Base-by-base conservation (phyloP, 2,329 filamentous ascomycete species). In the Hypomyces perniciosus region DNA sequence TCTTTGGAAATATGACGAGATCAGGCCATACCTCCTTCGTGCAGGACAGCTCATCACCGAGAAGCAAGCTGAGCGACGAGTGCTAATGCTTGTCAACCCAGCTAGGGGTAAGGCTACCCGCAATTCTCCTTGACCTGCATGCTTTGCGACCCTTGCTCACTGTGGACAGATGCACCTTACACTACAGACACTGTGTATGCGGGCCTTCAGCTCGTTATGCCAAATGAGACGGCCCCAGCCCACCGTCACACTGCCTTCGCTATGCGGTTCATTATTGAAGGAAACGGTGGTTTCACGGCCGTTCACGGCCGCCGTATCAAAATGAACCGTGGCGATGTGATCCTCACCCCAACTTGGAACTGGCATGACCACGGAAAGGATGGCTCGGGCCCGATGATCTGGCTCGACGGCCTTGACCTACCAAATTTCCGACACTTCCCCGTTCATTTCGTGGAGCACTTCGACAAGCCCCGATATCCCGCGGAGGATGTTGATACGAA, bases 301-400 rank as follows among this genome's bases (percentile, higher is more conserved):
- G 75, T 82, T 0, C 75, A 80, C 45, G 78, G 79, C 5, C 64
- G 69, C 39, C 72, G 76, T 48, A 76, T 83, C 55, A 63, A 67
- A 2, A 76, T 83, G 61, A 59, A 68, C 20, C 68, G 72, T 2
- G 78, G 78, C 7, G 79, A 82, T 54, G 75, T 82, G 1, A 76
- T 82, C 10, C 62, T 81, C 1, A 83, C 79, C 0, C 79, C 78
- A 0, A 74, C 71, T 0, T 82, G 79, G 79, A 75, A 80, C 58
- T 82, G 76, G 71, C 79, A 81, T 53, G 79, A 82, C 53, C 79
- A 83, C 51, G 79, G 79, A 3, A 81, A 81, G 44, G 77, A 82
- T 51, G 74, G 77, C 7, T 66, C 68, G 1, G 68, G 68, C 1
- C 76, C 77, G 0, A 75, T 81, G 61, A 74, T 83, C 29, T 83